These are phyloP conservation scores for Phialemonium atrogriseum DNA, from an alignment of 2,329 filamentous ascomycete genomes.

Conservation along the genomic window DNA sequence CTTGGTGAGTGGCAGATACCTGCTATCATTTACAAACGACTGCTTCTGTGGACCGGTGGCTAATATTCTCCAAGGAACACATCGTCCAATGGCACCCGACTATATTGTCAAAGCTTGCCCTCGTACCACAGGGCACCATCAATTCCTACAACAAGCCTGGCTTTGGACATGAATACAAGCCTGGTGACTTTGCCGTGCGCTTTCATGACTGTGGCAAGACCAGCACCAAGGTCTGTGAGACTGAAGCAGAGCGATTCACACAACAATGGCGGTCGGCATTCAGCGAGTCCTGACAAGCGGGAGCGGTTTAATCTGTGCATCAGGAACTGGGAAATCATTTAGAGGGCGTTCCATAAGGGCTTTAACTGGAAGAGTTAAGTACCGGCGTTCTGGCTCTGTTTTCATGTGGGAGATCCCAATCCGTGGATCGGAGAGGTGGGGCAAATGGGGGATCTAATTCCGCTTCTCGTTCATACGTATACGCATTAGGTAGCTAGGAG, in stretches of 20 bases:
- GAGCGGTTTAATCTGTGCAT: no score
- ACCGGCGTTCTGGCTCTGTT: no score
- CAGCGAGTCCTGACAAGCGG: constrained; percentile 42
- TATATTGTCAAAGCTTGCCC: constrained; percentile 77
- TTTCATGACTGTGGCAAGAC: constrained; percentile 63
- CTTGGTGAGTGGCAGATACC: constrained; percentile 52
- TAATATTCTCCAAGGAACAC: no score
- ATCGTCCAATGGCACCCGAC: constrained; percentile 96
- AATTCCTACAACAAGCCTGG: constrained; percentile 63
- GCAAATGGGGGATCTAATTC: no score
- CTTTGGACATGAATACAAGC: constrained; percentile 59
- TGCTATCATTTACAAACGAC: constrained; percentile 11
- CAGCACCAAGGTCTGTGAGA: constrained; percentile 56
- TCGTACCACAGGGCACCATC: constrained; percentile 78
- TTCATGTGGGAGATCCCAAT: no score
- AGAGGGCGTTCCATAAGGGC: no score
- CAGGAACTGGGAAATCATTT: no score
- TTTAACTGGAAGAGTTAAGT: no score
- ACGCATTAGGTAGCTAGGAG: no score
- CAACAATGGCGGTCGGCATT: constrained; percentile 38
- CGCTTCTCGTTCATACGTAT: no score
- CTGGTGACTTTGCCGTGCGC: constrained; percentile 77
- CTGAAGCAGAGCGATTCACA: constrained; percentile 52
- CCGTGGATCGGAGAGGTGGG: no score
- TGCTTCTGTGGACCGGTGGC: no score